phyloP scores from a whole-genome alignment of 768 basidiomycete species.

The Boletus subcaerulescens region DNA sequence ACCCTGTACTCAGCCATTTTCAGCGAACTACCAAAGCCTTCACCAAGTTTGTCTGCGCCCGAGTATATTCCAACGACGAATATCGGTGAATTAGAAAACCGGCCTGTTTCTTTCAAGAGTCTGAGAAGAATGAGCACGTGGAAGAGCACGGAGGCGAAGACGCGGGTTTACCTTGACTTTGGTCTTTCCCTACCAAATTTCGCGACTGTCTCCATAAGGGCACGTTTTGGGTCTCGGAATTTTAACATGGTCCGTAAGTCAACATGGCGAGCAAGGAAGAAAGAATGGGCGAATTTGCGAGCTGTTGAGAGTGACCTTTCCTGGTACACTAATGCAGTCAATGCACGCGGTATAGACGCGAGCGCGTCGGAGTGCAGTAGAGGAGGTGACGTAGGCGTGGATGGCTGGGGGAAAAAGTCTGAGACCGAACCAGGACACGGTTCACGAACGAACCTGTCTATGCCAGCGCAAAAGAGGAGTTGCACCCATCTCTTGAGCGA shows the following conservation, averaged over 20 bases:
- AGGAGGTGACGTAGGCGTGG: conserved; percentile 44
- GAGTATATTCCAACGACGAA: conserved; percentile 96
- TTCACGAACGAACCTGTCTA: conserved; percentile 49
- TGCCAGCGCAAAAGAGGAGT: conserved; percentile 79
- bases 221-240: conserved; percentile 78
- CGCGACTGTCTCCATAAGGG: conserved; percentile 67
- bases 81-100: conserved; percentile 84
- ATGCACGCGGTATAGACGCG: conserved; percentile 79
- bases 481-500: conserved; percentile 85
- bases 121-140: conserved; percentile 36
- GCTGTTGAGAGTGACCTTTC: conserved; percentile 81
- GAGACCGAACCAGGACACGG: neutral
- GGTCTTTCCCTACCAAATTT: conserved; percentile 67
- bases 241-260: conserved; percentile 79
- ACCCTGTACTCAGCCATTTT: conserved; percentile 95
- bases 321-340: conserved; percentile 88
- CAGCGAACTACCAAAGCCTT: conserved; percentile 90
- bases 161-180: conserved; percentile 53
- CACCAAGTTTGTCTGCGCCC: conserved; percentile 80
- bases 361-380: conserved; percentile 83
- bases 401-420: conserved; percentile 37
- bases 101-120: conserved; percentile 89
- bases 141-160: neutral
- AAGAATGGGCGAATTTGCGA: conserved; percentile 83
- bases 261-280: conserved; percentile 83